These are phyloP conservation scores for Tulasnella sp. DNA, from an alignment of 768 basidiomycete species.

Conservation along the genomic window DNA sequence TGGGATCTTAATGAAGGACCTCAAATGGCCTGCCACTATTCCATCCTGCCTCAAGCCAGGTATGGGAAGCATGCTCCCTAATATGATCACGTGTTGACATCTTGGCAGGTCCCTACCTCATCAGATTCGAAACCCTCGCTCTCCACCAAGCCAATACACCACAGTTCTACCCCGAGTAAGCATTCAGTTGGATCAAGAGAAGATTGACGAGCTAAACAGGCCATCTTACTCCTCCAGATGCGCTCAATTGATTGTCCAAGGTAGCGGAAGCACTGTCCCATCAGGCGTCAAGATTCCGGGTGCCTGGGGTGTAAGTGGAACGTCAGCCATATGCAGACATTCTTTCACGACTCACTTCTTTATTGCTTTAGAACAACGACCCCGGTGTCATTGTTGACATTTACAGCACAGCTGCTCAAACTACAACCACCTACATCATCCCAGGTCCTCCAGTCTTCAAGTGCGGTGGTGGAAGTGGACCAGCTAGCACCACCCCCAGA, in stretches of 20 bases:
- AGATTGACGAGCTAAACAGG: background rate
- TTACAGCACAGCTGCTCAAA: slow-evolving; percentile 11
- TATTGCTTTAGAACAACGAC: slow-evolving; percentile 6
- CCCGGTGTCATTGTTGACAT: slow-evolving; percentile 15
- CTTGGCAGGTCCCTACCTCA: slow-evolving; percentile 3
- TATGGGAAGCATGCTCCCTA: slow-evolving; percentile 8
- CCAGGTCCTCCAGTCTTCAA: slow-evolving; percentile 12
- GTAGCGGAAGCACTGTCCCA: slow-evolving; percentile 14
- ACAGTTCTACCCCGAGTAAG: slow-evolving; percentile 20
- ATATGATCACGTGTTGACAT: background rate
- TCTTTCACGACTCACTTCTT: too few species aligned
- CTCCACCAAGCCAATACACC: slow-evolving; percentile 18
- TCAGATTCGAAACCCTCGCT: slow-evolving; percentile 16
- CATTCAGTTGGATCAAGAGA: too few species aligned
- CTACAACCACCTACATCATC: slow-evolving; percentile 11
- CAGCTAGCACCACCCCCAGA: background rate
- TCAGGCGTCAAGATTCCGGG: slow-evolving; percentile 15
- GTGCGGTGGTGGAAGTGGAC: too few species aligned
- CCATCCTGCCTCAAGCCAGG: slow-evolving; percentile 17
- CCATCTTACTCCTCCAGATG: background rate
- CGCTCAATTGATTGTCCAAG: slow-evolving; percentile 13
- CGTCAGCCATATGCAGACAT: too few species aligned
- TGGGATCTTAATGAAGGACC: slow-evolving; percentile 11
- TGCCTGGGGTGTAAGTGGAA: background rate
- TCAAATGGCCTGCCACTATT: slow-evolving; percentile 17